A percentile compares a stretch with the other conserved stretches of the same genome.
These are phyloP conservation scores for Magnolia kwangsiensis DNA, from an alignment of 164 flowering plant species.

Conservation along the genomic window DNA sequence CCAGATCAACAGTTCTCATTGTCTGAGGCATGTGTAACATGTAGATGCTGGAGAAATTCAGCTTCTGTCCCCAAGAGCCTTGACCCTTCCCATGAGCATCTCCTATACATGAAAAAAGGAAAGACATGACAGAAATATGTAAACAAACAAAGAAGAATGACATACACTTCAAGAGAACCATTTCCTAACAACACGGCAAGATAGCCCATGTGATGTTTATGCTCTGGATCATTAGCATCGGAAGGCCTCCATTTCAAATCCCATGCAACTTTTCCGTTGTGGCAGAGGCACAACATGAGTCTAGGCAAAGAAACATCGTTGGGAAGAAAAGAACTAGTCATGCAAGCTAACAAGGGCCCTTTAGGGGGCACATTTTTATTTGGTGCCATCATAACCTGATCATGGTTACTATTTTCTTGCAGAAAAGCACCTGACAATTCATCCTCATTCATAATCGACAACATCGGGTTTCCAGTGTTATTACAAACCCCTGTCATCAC, in stretches of 20 bases:
- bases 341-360: constrained; percentile 12
- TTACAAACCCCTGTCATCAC: constrained; percentile 6
- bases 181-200: constrained; percentile 92
- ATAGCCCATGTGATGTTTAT: constrained; percentile 68
- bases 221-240: constrained; percentile 21
- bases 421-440: constrained; percentile 9
- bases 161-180: constrained; percentile 97
- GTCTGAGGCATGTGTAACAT: too few relatives aligned
- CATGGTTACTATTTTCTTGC: constrained; percentile 12
- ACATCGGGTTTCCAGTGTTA: constrained; percentile 9
- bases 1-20: too few relatives aligned
- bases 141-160: constrained; percentile 10
- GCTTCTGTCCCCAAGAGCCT: too few relatives aligned
- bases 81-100: neutral
- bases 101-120: neutral
- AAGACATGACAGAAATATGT: neutral
- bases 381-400: constrained; percentile 8
- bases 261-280: constrained; percentile 97
- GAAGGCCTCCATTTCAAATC: constrained; percentile 91
- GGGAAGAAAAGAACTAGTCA: constrained; percentile 25
- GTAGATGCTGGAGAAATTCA: too few relatives aligned
- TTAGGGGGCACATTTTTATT: constrained; percentile 2
- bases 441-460: constrained; percentile 10
- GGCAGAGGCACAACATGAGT: constrained; percentile 72
- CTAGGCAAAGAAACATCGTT: constrained; percentile 59